Evolutionary conservation across 805 yeast species (phyloP).

Genomic region (Jamesozyma rosinii): DNA sequence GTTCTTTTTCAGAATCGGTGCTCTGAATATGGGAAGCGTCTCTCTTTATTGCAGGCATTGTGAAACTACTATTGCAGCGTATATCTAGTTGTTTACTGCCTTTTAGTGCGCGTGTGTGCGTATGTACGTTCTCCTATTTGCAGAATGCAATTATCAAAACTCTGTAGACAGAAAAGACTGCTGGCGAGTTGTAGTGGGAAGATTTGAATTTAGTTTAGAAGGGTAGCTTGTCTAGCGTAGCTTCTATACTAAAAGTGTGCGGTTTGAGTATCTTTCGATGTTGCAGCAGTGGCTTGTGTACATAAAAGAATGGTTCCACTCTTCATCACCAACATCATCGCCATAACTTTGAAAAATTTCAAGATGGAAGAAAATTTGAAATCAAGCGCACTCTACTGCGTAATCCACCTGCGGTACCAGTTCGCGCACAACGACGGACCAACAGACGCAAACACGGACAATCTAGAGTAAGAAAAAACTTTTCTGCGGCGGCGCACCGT

Average conservation of each 20-base stretch:
- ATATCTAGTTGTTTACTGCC: neutral
- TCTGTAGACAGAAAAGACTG: neutral
- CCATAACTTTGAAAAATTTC: neutral
- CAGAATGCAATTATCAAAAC: neutral
- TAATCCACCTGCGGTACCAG: neutral
- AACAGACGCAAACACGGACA: neutral
- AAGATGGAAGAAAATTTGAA: neutral
- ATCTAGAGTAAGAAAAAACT: neutral
- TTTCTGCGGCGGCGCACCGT: neutral
- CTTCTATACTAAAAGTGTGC: neutral
- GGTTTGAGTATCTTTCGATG: neutral
- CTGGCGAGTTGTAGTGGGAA: neutral
- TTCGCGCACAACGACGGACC: neutral
- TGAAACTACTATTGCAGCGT: neutral
- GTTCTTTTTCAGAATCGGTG: neutral
- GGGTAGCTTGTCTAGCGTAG: neutral
- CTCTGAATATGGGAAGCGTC: neutral
- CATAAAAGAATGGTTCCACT: neutral
- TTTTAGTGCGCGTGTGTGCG: neutral
- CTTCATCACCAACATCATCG: neutral
- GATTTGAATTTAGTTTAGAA: neutral
- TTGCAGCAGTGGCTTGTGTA: neutral
- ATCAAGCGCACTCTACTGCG: neutral
- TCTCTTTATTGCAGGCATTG: constrained; percentile 1
- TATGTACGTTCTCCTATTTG: neutral